Base-by-base conservation (phyloP, 192 early-diverging fungal species). In the Dimargaris xerosporica region DNA sequence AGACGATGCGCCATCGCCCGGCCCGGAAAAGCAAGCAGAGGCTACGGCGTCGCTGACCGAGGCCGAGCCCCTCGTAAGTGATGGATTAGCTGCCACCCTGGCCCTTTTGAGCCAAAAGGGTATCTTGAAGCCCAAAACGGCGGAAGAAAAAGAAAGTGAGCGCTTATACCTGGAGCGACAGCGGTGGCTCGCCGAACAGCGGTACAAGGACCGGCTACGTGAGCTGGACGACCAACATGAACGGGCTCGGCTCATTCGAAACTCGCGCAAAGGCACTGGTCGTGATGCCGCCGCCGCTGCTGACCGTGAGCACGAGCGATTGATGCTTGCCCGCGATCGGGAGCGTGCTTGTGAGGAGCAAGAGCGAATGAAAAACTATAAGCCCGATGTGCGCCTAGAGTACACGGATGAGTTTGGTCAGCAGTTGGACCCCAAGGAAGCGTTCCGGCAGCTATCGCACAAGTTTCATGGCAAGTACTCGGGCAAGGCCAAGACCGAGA, bases 401-500 rank as follows among this genome's bases (percentile, higher is more conserved):
- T 96, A 98, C 66, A 78, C 83, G n/a, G 94, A 98, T 70, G 89
- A 90, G 51, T 78, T 78, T 39, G 95, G 95, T 11, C 77, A 86
- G 61, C 69, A 78, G 34, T 67, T 98, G 69, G 84, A 76, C 17
- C 79, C 84, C 31, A 95, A 94, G 69, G 93, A 98, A 67, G 95
- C 95, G 0, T 98, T 89, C 72, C 80, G 87, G 63, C 81, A 83
- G 62, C 69, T 92, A 34, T 91, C 91, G 43, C 94, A 98, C 52
- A 91, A 88, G 53, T 98, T 98, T 81, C 95, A 98, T 67, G 95
- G 95, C 17, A 90, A 91, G 61, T 80, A 82, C 9, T 87, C 86
- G 42, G 95, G 95, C 41, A 96, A 95, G 67, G 81, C 82, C 70
- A 98, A 98, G 79, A 91, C 87, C 9, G 95, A 98, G 64, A 93